phyloP scores from a whole-genome alignment of 768 basidiomycete species.

The Phanerochaete carnosa region DNA sequence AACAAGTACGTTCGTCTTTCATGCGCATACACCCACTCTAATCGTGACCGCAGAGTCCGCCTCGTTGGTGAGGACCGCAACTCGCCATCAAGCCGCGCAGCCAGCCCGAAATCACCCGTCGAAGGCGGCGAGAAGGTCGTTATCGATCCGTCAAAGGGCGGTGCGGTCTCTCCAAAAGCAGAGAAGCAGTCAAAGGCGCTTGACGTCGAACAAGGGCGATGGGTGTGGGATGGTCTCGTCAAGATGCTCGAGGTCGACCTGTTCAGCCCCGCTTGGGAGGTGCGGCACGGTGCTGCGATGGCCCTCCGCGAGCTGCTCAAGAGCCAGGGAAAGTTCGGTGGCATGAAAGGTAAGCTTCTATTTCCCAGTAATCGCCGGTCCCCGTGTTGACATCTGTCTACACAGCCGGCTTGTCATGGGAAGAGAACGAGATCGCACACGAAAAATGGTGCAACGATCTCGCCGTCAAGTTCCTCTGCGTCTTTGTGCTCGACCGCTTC shows the following conservation, averaged over 20 bases:
- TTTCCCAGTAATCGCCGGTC: not conserved
- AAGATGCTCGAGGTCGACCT: constrained; percentile 79
- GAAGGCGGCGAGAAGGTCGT: constrained; percentile 61
- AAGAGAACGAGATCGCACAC: constrained; percentile 65
- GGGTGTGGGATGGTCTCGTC: constrained; percentile 86
- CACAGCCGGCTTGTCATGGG: constrained; percentile 46
- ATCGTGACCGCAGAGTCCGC: constrained; percentile 51
- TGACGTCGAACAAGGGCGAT: constrained; percentile 68
- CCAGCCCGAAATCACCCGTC: constrained; percentile 46
- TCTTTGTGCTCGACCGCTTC: constrained; percentile 95
- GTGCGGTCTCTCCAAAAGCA: constrained; percentile 75
- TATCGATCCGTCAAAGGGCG: constrained; percentile 80
- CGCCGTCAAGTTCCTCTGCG: constrained; percentile 79
- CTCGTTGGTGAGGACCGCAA: constrained; percentile 64
- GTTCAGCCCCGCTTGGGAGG: constrained; percentile 88
- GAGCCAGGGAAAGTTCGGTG: constrained; percentile 76
- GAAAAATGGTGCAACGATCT: constrained; percentile 90
- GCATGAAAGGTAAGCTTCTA: constrained; percentile 62
- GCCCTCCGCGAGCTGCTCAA: constrained; percentile 87
- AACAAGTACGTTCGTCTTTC: constrained; percentile 44
- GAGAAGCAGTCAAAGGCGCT: constrained; percentile 76
- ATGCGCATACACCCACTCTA: not conserved
- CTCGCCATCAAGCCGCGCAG: constrained; percentile 46
- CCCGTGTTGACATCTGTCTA: constrained; percentile 1
- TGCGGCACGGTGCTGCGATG: constrained; percentile 90